Evolutionary conservation across 2,329 filamentous ascomycete species (phyloP).

Genomic region (Claviceps cyperi): DNA sequence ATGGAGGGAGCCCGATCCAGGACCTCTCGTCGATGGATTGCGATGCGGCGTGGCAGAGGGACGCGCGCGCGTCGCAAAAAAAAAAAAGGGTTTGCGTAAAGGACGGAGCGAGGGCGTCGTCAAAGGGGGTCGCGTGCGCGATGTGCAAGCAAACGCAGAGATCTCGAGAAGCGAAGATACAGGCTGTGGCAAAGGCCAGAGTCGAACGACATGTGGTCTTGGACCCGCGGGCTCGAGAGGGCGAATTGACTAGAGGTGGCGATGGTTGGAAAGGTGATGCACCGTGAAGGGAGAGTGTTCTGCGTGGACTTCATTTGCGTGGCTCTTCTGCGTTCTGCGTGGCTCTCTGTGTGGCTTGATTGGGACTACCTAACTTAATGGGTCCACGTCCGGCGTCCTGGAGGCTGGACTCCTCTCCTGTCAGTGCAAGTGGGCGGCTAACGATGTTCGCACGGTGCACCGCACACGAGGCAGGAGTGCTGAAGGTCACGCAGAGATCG

Average conservation of each 20-base stretch:
- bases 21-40: neutral
- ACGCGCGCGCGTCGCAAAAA: slow-evolving; percentile 2
- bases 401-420: no score
- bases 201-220: slow-evolving; percentile 10
- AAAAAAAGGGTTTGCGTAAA: neutral
- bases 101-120: neutral
- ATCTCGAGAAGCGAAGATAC: slow-evolving; percentile 1
- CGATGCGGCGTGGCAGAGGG: neutral
- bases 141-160: neutral
- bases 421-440: no score
- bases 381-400: neutral
- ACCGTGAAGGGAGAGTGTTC: no score
- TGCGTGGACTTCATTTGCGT: no score
- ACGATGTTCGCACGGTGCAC: no score
- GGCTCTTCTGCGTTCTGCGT: no score
- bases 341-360: no score
- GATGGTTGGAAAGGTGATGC: neutral
- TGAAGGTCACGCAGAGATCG: no score
- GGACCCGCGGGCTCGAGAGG: slow-evolving; percentile 7
- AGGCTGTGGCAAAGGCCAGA: neutral
- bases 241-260: slow-evolving; percentile 1
- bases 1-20: neutral
- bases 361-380: neutral
- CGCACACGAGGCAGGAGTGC: no score
- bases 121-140: slow-evolving; percentile 2